Evolutionary conservation across 75 land plant genomes (phyloP).

Genomic region (Picea glauca): DNA sequence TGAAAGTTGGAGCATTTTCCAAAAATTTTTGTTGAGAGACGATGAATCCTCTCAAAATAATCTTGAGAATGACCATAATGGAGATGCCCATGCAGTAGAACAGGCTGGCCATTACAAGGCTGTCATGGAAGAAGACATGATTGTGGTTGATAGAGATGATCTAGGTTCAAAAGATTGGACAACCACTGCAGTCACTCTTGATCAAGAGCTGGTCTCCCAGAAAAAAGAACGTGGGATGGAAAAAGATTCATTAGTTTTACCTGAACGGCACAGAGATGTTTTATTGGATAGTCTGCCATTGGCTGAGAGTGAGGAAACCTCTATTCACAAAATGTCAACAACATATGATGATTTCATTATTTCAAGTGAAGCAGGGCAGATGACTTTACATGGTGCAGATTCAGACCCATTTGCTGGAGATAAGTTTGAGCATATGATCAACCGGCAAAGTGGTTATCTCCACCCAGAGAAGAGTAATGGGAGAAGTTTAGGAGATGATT

Average conservation of each 20-base stretch:
- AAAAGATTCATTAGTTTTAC: slow-evolving; percentile 8
- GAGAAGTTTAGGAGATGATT: slow-evolving; percentile 44
- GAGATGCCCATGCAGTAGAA: background rate
- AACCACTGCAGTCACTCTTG: background rate
- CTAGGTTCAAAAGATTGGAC: background rate
- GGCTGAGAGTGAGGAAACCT: slow-evolving; percentile 1
- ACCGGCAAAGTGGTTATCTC: slow-evolving; percentile 2
- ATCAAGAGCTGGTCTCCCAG: slow-evolving; percentile 6
- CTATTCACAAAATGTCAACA: background rate
- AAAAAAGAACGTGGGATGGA: slow-evolving; percentile 4
- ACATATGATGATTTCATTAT: slow-evolving; percentile 48
- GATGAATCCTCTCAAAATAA: background rate
- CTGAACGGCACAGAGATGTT: background rate
- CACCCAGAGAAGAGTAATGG: slow-evolving; percentile 15
- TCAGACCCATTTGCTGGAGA: slow-evolving; percentile 34
- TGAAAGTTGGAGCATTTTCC: slow-evolving; percentile 9
- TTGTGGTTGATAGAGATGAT: background rate
- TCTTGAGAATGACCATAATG: background rate
- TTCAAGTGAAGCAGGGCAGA: slow-evolving; percentile 21
- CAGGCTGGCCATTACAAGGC: background rate
- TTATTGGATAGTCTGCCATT: slow-evolving; percentile 1
- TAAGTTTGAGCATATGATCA: slow-evolving; percentile 16
- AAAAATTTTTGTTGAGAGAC: slow-evolving; percentile 5
- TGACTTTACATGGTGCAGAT: slow-evolving; percentile 8
- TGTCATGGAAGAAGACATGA: slow-evolving; percentile 1